phyloP scores from a whole-genome alignment of 2,329 filamentous ascomycete species.

The Monascus ruber region DNA sequence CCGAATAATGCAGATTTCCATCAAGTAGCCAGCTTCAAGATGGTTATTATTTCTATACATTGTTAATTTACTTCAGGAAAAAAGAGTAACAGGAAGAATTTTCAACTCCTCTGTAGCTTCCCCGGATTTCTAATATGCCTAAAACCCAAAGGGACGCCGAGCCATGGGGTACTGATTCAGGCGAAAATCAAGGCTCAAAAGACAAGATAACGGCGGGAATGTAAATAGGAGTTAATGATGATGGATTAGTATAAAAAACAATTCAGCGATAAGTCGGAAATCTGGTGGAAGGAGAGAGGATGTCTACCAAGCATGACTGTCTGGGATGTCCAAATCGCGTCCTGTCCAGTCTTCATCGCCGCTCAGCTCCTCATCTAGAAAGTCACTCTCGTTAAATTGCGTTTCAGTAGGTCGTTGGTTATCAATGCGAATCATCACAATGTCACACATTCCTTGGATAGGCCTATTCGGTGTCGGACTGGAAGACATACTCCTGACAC shows the following conservation, averaged over 20 bases:
- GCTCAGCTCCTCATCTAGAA: conserved; percentile 48
- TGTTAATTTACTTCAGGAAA: too few relatives aligned
- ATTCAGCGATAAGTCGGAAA: not conserved
- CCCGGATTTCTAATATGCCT: too few relatives aligned
- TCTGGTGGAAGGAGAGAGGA: not conserved
- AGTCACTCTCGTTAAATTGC: conserved; percentile 48
- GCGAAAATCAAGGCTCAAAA: not conserved
- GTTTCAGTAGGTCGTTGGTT: conserved; percentile 50
- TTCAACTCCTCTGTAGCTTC: too few relatives aligned
- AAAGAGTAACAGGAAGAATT: too few relatives aligned
- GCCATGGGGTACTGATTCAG: too few relatives aligned
- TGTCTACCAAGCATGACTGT: conserved; percentile 14
- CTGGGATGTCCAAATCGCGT: conserved; percentile 22
- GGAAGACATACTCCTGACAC: conserved; percentile 1
- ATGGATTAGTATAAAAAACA: not conserved
- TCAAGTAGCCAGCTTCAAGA: too few relatives aligned
- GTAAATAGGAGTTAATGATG: not conserved
- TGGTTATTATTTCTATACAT: too few relatives aligned
- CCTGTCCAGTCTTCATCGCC: conserved; percentile 54
- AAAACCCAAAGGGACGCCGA: too few relatives aligned
- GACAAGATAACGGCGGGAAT: not conserved
- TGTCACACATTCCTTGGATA: conserved; percentile 47
- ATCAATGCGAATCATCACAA: conserved; percentile 49
- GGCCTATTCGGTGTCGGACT: conserved; percentile 10
- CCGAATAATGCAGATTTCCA: too few relatives aligned